These are phyloP conservation scores for Eucalyptus regnans DNA, from an alignment of 345 rosid genomes.

Conservation along the genomic window DNA sequence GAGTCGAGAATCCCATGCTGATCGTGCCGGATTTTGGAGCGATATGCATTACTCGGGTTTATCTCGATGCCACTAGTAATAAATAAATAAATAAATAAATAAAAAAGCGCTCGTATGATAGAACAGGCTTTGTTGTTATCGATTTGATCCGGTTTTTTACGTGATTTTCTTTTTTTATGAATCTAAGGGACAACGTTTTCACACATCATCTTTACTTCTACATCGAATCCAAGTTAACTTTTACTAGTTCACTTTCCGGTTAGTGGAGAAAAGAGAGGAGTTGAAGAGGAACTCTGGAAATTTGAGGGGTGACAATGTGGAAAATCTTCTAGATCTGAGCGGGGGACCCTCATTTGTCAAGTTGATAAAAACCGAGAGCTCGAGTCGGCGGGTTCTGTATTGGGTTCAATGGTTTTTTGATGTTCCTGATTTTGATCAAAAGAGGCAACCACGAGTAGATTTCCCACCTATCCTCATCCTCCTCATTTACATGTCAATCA, in stretches of 20 bases:
- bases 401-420: not conserved
- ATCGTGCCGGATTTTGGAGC: not conserved
- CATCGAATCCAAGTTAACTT: not conserved
- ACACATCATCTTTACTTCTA: not conserved
- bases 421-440: not conserved
- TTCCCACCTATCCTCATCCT: not conserved
- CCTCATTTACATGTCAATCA: not conserved
- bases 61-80: not conserved
- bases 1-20: not conserved
- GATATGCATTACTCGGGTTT: not conserved
- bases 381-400: not conserved
- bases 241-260: not conserved
- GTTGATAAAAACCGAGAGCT: not conserved
- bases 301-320: not conserved
- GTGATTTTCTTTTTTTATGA: not conserved
- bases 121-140: not conserved
- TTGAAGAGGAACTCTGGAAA: not conserved
- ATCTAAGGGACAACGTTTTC: not conserved
- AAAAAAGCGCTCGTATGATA: not conserved
- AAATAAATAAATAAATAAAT: not conserved
- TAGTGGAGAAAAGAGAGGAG: not conserved
- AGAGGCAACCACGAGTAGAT: not conserved
- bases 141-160: not conserved
- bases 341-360: not conserved
- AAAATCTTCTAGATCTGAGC: not conserved